Conservation (phyloP, 1,139 yeast genomes). For the Blastobotrys indianensis region DNA sequence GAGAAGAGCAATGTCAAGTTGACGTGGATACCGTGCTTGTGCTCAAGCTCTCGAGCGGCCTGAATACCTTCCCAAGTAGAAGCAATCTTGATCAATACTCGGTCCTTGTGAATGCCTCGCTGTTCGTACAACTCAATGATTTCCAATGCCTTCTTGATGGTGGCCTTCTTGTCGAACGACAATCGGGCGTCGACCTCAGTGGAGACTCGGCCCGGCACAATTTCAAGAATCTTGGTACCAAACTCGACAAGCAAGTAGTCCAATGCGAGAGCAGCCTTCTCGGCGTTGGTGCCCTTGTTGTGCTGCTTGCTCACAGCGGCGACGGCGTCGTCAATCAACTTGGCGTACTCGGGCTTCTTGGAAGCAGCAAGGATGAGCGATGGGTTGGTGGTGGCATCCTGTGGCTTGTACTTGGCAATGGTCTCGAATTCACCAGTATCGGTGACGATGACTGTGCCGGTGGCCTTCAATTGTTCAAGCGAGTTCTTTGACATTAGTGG, state of each 20-base stretch:
- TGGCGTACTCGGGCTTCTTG: slow-evolving; percentile 82
- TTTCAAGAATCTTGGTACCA: slow-evolving; percentile 86
- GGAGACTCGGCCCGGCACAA: slow-evolving; percentile 98
- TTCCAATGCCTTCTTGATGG: slow-evolving; percentile 85
- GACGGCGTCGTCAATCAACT: slow-evolving; percentile 85
- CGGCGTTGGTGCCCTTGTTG: slow-evolving; percentile 51
- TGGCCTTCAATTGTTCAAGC: slow-evolving; percentile 85
- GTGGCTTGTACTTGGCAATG: slow-evolving; percentile 96
- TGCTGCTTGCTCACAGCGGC: slow-evolving; percentile 69
- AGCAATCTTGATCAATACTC: slow-evolving; percentile 92
- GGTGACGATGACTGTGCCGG: slow-evolving; percentile 95
- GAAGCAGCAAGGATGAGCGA: slow-evolving; percentile 95
- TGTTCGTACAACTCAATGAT: slow-evolving; percentile 79
- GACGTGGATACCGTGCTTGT: slow-evolving; percentile 86
- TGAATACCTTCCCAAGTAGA: slow-evolving; percentile 99
- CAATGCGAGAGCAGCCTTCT: slow-evolving; percentile 68
- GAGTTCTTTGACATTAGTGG: slow-evolving; percentile 47
- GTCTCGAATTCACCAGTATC: slow-evolving; percentile 98
- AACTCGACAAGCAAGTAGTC: slow-evolving; percentile 93
- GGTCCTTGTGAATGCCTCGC: slow-evolving; percentile 78
- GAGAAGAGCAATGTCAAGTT: slow-evolving; percentile 95
- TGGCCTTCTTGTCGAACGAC: slow-evolving; percentile 90
- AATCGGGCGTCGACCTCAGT: slow-evolving; percentile 99
- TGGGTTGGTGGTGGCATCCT: slow-evolving; percentile 99
- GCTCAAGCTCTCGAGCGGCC: slow-evolving; percentile 94